Evolutionary conservation across 352 stramenopile genomes (phyloP).

Genomic region (Globisporangium spinosum): DNA sequence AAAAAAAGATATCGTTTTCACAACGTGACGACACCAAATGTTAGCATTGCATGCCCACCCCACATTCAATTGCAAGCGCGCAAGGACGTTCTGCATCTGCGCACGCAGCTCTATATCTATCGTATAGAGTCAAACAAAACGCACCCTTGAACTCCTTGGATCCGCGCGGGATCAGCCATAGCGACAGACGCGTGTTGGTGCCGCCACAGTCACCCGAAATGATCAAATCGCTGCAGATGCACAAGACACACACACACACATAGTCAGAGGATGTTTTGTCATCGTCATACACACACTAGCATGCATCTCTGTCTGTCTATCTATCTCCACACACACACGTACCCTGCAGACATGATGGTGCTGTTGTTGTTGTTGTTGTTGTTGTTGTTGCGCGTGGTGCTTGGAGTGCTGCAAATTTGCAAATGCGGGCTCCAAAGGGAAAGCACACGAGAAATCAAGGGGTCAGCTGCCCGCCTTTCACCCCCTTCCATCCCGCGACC

Average conservation of each 20-base stretch:
- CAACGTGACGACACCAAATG: neutral
- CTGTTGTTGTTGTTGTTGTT: neutral
- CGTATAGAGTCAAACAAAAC: neutral
- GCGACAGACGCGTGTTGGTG: constrained; percentile 94
- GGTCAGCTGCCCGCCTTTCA: neutral
- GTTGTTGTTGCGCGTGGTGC: neutral
- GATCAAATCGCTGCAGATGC: constrained; percentile 54
- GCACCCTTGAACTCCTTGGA: constrained; percentile 53
- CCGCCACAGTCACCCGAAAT: constrained; percentile 95
- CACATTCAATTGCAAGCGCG: constrained; percentile 15
- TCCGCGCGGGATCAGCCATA: constrained; percentile 75
- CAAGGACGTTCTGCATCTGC: neutral
- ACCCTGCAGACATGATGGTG: neutral
- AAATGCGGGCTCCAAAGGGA: neutral
- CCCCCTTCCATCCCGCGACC: neutral
- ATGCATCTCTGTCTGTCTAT: neutral
- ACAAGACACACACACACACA: neutral
- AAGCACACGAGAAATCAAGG: neutral
- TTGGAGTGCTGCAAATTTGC: constrained; percentile 6
- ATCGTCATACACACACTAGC: neutral
- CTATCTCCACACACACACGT: neutral
- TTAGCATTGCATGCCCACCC: neutral
- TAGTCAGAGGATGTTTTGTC: neutral
- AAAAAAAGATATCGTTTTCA: constrained; percentile 5
- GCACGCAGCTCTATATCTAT: too few relatives aligned